Percentiles rank a stretch among this genome's conserved stretches.
Evolutionary conservation across 495 filamentous ascomycete species (phyloP).

Genomic region (Aspergillus egyptiacus): DNA sequence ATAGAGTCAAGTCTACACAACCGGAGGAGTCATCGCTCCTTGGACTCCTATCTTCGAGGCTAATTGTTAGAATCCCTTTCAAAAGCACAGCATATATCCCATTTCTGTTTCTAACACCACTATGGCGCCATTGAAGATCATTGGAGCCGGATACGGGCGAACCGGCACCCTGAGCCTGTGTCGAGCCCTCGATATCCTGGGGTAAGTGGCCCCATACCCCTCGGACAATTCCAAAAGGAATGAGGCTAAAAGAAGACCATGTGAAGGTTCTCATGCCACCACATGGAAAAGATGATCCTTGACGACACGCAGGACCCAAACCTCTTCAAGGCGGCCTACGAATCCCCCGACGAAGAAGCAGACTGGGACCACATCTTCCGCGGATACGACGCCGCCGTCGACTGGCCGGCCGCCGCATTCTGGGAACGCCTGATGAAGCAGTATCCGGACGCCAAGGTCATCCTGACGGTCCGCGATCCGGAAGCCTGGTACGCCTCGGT

Average conservation of each 20-base stretch:
- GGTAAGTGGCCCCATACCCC: too few species aligned
- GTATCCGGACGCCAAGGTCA: slow-evolving; percentile 54
- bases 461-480: slow-evolving; percentile 46
- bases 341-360: background rate
- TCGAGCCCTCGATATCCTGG: slow-evolving; percentile 2
- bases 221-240: too few species aligned
- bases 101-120: too few species aligned
- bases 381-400: slow-evolving; percentile 5
- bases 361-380: slow-evolving; percentile 7
- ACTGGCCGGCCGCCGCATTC: slow-evolving; percentile 43
- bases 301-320: slow-evolving; percentile 5
- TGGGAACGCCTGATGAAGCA: slow-evolving; percentile 49
- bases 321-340: background rate
- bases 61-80: too few species aligned
- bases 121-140: background rate
- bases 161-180: slow-evolving; percentile 5
- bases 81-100: too few species aligned
- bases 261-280: slow-evolving; percentile 3
- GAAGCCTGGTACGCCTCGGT: slow-evolving; percentile 35
- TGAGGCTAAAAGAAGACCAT: background rate
- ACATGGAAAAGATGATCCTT: slow-evolving; percentile 3
- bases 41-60: too few species aligned
- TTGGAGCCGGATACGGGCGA: background rate
- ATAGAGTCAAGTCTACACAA: too few species aligned
- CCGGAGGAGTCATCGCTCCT: too few species aligned